These are phyloP conservation scores for Cladosporium sp. DNA, from an alignment of 2,329 filamentous ascomycete genomes.

Conservation along the genomic window DNA sequence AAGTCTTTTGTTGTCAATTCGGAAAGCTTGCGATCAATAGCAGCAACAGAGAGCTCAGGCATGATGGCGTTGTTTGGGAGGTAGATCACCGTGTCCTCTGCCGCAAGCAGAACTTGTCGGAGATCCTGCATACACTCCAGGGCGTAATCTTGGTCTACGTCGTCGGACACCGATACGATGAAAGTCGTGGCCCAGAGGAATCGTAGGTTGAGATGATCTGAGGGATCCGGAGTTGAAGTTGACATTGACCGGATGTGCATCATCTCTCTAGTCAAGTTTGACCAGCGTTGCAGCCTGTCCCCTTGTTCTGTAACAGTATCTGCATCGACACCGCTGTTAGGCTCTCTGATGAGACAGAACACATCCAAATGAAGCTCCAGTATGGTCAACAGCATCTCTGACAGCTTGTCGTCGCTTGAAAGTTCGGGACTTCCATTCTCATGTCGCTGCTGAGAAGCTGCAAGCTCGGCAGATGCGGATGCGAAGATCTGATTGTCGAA, in stretches of 20 bases:
- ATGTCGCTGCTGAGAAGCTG: not conserved
- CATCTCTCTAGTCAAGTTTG: conserved; percentile 55
- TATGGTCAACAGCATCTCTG: conserved; percentile 58
- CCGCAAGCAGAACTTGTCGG: conserved; percentile 52
- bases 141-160: conserved; percentile 59
- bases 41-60: conserved; percentile 78
- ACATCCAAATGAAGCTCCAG: conserved; percentile 69
- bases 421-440: conserved; percentile 24
- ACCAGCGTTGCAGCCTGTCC: conserved; percentile 63
- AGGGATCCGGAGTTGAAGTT: conserved; percentile 29
- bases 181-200: conserved; percentile 69
- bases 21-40: conserved; percentile 86
- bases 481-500: conserved; percentile 56
- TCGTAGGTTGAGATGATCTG: conserved; percentile 51
- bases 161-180: conserved; percentile 58
- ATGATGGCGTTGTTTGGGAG: conserved; percentile 86
- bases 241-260: conserved; percentile 40
- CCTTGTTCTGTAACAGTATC: conserved; percentile 55
- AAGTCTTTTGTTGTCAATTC: conserved; percentile 96
- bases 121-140: conserved; percentile 64
- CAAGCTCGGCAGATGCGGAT: conserved; percentile 20
- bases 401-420: conserved; percentile 28
- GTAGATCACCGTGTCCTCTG: conserved; percentile 54
- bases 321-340: conserved; percentile 56
- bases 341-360: conserved; percentile 62